These are phyloP conservation scores for Yamagishiella unicocca DNA, from an alignment of 139 green algal genomes.

Conservation along the genomic window DNA sequence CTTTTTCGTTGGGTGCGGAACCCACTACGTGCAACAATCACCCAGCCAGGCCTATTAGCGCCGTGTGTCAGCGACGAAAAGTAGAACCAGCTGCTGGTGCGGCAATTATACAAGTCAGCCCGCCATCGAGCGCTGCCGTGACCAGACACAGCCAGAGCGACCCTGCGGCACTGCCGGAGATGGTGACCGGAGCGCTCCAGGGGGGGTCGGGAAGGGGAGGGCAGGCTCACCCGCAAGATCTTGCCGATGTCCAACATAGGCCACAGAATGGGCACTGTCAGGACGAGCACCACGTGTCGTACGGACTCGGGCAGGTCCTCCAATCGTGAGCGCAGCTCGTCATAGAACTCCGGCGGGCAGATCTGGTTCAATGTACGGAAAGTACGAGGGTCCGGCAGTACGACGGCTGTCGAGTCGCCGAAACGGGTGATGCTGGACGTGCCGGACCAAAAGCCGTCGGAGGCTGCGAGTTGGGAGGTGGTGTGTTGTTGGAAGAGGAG, in stretches of 20 bases:
- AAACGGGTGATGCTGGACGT: not conserved
- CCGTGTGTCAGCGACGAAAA: no score
- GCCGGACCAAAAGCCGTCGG: conserved; percentile 20
- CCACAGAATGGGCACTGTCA: conserved; percentile 50
- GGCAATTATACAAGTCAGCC: not conserved
- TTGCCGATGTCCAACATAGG: no score
- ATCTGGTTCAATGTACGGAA: not conserved
- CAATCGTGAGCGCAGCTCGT: not conserved
- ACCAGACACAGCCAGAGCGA: no score
- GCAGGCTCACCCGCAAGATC: no score
- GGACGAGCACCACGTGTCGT: conserved; percentile 55
- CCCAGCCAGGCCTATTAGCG: no score
- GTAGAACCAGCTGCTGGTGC: no score
- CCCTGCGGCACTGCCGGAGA: no score
- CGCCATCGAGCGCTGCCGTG: not conserved
- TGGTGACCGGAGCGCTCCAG: no score
- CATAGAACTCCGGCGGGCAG: not conserved
- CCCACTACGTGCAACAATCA: no score
- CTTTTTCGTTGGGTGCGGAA: no score
- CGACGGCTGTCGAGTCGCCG: not conserved
- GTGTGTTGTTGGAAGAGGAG: conserved; percentile 72
- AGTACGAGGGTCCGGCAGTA: not conserved
- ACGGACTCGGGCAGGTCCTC: conserved; percentile 23
- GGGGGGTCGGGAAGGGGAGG: no score
- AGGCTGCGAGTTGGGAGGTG: not conserved